Evolutionary conservation across 148 eudicot species (phyloP).

Genomic region (Spergularia bocconei): DNA sequence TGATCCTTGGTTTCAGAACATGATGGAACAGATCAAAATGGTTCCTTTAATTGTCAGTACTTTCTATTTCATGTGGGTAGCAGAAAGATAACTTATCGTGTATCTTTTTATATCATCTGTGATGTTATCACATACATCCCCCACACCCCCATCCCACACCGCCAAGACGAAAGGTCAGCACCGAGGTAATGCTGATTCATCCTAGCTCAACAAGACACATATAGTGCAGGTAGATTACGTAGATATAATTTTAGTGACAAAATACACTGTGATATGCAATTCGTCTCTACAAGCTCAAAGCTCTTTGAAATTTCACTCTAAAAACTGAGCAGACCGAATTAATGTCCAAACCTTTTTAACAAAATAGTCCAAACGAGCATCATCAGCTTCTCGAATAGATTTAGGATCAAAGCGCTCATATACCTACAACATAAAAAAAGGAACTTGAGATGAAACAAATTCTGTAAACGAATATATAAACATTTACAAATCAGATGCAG

Average conservation of each 20-base stretch:
- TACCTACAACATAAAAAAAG: slow-evolving; percentile 42
- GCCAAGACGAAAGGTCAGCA: no score
- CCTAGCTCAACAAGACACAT: no score
- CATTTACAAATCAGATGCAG: background rate
- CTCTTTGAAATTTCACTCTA: no score
- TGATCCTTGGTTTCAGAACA: slow-evolving; percentile 1
- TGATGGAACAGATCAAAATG: background rate
- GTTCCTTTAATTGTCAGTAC: background rate
- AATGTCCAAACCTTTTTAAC: slow-evolving; percentile 51
- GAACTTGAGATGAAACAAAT: background rate
- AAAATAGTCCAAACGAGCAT: slow-evolving; percentile 80
- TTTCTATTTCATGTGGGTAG: background rate
- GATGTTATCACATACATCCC: no score
- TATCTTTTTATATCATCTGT: background rate
- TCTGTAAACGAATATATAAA: background rate
- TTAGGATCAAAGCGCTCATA: slow-evolving; percentile 80
- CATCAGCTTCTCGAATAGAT: slow-evolving; percentile 65
- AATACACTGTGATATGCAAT: background rate
- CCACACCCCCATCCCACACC: no score
- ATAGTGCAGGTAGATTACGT: no score
- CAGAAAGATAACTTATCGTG: background rate
- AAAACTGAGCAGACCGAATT: background rate
- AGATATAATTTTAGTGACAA: background rate
- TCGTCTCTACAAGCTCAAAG: background rate
- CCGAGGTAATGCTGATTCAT: background rate